These are phyloP conservation scores for Boletus smithii DNA, from an alignment of 1,284 basidiomycete genomes.

Conservation along the genomic window DNA sequence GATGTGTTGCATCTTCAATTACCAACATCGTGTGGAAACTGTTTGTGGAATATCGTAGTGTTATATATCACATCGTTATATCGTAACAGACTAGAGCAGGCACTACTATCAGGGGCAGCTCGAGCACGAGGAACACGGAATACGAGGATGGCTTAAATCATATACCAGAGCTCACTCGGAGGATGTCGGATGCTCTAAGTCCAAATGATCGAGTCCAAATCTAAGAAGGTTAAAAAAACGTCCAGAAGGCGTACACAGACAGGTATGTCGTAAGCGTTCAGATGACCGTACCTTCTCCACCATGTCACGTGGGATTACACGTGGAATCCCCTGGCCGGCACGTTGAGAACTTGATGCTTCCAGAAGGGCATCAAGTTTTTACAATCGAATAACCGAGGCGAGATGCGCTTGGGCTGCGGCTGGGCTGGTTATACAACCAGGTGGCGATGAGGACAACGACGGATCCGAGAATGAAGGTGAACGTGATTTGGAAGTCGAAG, in stretches of 20 bases:
- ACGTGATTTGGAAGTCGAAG: constrained; percentile 85
- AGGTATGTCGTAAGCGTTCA: constrained; percentile 25
- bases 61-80: constrained; percentile 32
- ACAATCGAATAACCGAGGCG: constrained; percentile 30
- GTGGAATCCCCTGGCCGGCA: not conserved
- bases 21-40: constrained; percentile 6
- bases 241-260: constrained; percentile 20
- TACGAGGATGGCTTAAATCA: constrained; percentile 20
- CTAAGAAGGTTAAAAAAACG: constrained; percentile 21
- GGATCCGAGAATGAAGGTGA: constrained; percentile 81
- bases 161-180: constrained; percentile 19
- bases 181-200: constrained; percentile 16
- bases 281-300: constrained; percentile 3
- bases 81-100: constrained; percentile 20
- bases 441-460: constrained; percentile 82
- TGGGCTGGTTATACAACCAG: constrained; percentile 84
- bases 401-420: constrained; percentile 28
- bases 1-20: constrained; percentile 6
- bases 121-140: constrained; percentile 14
- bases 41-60: constrained; percentile 23
- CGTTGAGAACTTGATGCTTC: constrained; percentile 3
- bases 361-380: constrained; percentile 22
- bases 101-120: constrained; percentile 13
- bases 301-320: constrained; percentile 9
- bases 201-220: constrained; percentile 30